phyloP scores from a whole-genome alignment of 2,329 filamentous ascomycete genomes.

The Beauveria pseudobassiana region DNA sequence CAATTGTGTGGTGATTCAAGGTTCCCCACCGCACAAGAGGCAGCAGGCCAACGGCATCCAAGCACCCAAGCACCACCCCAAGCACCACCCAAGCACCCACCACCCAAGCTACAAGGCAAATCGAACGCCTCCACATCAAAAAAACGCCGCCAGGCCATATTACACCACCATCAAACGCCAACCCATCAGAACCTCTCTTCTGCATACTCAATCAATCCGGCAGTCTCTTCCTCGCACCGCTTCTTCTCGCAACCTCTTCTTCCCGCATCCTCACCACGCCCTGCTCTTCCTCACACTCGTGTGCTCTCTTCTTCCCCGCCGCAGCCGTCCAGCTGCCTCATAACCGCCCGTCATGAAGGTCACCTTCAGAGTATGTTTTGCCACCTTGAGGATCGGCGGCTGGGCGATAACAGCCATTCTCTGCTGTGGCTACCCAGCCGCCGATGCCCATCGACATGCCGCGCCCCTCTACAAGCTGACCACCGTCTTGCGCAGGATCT shows the following conservation, averaged over 20 bases:
- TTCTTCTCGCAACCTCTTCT: slow-evolving; percentile 11
- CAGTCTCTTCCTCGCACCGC: neutral
- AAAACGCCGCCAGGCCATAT: slow-evolving; percentile 3
- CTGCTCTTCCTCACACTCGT: neutral
- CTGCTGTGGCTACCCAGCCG: neutral
- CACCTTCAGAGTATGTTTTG: slow-evolving; percentile 52
- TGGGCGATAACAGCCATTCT: neutral
- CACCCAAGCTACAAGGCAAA: neutral
- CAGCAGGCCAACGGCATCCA: slow-evolving; percentile 7
- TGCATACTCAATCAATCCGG: neutral
- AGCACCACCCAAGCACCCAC: too few relatives aligned
- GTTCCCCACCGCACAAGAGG: slow-evolving; percentile 5
- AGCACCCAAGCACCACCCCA: too few relatives aligned
- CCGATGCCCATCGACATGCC: neutral
- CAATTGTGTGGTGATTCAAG: neutral
- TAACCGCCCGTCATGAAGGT: slow-evolving; percentile 55
- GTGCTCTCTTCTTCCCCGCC: slow-evolving; percentile 1
- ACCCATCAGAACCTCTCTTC: neutral
- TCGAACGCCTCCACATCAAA: slow-evolving; percentile 11
- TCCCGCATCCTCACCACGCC: neutral
- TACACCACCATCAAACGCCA: slow-evolving; percentile 2
- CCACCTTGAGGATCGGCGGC: neutral
- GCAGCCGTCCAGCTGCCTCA: slow-evolving; percentile 22
- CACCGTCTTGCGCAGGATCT: slow-evolving; percentile 59
- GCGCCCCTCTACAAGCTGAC: neutral